Base-by-base conservation (phyloP, 2,329 filamentous ascomycete genomes). In the Bisporella sp. region DNA sequence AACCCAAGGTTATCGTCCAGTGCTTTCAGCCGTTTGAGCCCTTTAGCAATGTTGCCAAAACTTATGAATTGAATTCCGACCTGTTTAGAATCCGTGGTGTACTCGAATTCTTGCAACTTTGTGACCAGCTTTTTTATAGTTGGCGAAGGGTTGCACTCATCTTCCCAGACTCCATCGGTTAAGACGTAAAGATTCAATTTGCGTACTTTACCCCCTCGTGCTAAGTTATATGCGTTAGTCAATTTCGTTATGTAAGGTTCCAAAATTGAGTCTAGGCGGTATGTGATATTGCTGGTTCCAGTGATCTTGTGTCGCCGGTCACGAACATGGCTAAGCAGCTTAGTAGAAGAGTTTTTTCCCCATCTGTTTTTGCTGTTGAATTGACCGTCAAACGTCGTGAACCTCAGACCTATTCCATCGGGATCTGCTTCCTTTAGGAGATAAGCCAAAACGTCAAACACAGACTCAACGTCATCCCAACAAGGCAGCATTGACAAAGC, bases 31-130 rank as follows among this genome's bases (percentile, higher is more conserved):
- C 50, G 35, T 29, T 45, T 30, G 2, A 55, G 45, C 1, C 47
- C 48, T 1, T 9, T 29, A 3, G 21, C 1, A 43, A 57, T 35
- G 9, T 54, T 42, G 1, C 56, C 57, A 33, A 58, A 59, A 31
- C 48, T 52, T 8, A 59, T 58, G 30, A 59, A 59, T 41, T 59
- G 51, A 7, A 59, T 53, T 1, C 57, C 54, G 30, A 59, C 46
- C 30, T 58, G 54, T 12, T 29, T 32, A 7, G 11, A 31, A 21
- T 21, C 21, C n/a, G 28, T 49, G 6, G 8, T 42, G 41, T 42
- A 39, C 13, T 21, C 32, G 7, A 47, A 9, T 5, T 49, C 28
- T 1, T 29, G 30, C 13, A 57, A 35, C 12, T 40, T 45, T 5
- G 31, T n/a, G n/a, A 57, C 49, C 9, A 53, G 21, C 9, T 39